phyloP scores from a whole-genome alignment of 345 rosid species.

The Punica granatum region DNA sequence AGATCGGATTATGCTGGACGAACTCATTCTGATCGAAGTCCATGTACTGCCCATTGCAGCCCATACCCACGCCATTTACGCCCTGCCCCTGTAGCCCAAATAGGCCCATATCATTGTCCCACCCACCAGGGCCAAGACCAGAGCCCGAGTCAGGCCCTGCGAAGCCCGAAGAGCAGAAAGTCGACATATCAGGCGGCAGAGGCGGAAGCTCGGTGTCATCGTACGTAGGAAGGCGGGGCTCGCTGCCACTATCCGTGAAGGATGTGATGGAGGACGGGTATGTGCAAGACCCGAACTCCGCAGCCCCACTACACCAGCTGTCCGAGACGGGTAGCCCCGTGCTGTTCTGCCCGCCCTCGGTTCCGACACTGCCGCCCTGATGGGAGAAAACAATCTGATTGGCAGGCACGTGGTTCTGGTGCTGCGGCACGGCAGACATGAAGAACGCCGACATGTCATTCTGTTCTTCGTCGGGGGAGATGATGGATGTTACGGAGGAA shows the following conservation, averaged over 20 bases:
- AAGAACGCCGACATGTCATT: conserved; percentile 41
- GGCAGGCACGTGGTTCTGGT: not conserved
- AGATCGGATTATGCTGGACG: conserved; percentile 23
- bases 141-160: not conserved
- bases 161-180: conserved; percentile 30
- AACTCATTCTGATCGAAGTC: conserved; percentile 24
- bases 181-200: conserved; percentile 64
- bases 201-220: conserved; percentile 71
- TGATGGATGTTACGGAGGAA: conserved; percentile 75
- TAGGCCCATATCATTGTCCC: conserved; percentile 28
- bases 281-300: not conserved
- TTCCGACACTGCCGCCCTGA: not conserved
- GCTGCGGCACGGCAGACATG: conserved; percentile 10
- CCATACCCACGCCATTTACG: conserved; percentile 5
- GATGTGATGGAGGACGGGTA: not conserved
- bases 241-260: not conserved
- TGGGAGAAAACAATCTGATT: not conserved
- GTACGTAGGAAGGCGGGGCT: conserved; percentile 6
- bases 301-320: conserved; percentile 18
- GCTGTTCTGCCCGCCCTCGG: not conserved
- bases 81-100: conserved; percentile 22
- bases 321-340: not conserved
- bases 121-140: conserved; percentile 20
- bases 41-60: conserved; percentile 12
- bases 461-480: conserved; percentile 78